phyloP scores from a whole-genome alignment of 1,284 basidiomycete genomes.

The Marasmius sp. region DNA sequence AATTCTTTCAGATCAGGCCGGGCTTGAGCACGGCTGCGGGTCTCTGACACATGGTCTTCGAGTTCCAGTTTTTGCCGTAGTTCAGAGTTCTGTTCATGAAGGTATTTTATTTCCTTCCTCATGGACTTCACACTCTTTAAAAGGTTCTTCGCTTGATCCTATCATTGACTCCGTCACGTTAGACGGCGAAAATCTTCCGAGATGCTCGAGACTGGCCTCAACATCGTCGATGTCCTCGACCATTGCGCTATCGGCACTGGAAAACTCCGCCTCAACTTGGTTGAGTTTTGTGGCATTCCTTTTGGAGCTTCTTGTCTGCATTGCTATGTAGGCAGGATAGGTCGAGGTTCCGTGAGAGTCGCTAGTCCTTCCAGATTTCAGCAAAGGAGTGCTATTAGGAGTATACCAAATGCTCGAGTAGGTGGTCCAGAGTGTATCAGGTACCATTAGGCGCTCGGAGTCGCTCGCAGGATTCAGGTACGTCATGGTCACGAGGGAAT shows the following conservation, averaged over 20 bases:
- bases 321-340: no score
- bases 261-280: no score
- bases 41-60: background rate
- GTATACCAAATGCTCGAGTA: no score
- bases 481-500: background rate
- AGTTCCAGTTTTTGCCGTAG: background rate
- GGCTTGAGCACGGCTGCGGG: constrained; percentile 1
- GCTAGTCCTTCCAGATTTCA: no score
- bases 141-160: constrained; percentile 1
- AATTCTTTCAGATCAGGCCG: background rate
- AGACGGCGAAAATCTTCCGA: background rate
- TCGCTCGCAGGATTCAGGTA: background rate
- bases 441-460: no score
- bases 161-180: background rate
- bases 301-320: no score
- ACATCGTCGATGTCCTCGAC: background rate
- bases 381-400: no score
- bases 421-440: no score
- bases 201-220: background rate
- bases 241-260: no score
- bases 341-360: no score
- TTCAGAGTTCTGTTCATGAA: background rate
- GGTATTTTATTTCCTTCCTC: constrained; percentile 10
- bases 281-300: no score
- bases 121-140: constrained; percentile 10